Evolutionary conservation across 208 protist species (phyloP).

Genomic region (Trypanosoma vivax): DNA sequence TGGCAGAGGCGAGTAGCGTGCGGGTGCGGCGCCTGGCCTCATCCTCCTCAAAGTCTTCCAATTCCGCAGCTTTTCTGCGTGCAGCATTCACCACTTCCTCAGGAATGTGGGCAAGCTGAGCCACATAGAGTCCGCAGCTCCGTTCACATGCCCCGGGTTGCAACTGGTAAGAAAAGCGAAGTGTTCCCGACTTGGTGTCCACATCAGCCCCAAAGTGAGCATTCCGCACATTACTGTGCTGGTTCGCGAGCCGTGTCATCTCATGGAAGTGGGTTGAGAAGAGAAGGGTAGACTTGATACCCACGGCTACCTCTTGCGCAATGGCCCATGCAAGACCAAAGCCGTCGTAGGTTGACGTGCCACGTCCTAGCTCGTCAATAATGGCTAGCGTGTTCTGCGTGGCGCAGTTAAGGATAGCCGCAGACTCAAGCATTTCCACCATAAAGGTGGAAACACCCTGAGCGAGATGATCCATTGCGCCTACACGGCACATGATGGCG

Average conservation of each 20-base stretch:
- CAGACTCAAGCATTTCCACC: conserved; percentile 99
- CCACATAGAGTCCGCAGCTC: conserved; percentile 93
- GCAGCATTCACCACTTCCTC: conserved; percentile 72
- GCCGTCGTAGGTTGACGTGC: conserved; percentile 99
- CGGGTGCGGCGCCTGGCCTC: conserved; percentile 1
- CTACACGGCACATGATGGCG: conserved; percentile 97
- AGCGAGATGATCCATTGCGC: conserved; percentile 95
- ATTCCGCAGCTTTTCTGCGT: conserved; percentile 72
- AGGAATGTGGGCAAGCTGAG: conserved; percentile 80
- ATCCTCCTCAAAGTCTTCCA: conserved; percentile 73
- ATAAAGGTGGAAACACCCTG: conserved; percentile 99
- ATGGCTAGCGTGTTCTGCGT: conserved; percentile 95
- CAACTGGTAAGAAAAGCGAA: conserved; percentile 84
- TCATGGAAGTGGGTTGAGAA: conserved; percentile 99
- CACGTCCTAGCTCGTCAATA: conserved; percentile 98
- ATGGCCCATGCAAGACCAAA: conserved; percentile 99
- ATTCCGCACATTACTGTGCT: conserved; percentile 53
- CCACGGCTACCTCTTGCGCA: conserved; percentile 89
- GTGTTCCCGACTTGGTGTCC: conserved; percentile 46
- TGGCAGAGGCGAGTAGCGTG: conserved; percentile 3
- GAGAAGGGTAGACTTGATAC: conserved; percentile 83
- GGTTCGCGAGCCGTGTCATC: conserved; percentile 90
- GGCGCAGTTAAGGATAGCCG: conserved; percentile 92
- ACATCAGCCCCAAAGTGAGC: conserved; percentile 80
- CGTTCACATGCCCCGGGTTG: conserved; percentile 79